These are phyloP conservation scores for Pichia sp. DNA, from an alignment of 1,139 yeast species.

Conservation along the genomic window DNA sequence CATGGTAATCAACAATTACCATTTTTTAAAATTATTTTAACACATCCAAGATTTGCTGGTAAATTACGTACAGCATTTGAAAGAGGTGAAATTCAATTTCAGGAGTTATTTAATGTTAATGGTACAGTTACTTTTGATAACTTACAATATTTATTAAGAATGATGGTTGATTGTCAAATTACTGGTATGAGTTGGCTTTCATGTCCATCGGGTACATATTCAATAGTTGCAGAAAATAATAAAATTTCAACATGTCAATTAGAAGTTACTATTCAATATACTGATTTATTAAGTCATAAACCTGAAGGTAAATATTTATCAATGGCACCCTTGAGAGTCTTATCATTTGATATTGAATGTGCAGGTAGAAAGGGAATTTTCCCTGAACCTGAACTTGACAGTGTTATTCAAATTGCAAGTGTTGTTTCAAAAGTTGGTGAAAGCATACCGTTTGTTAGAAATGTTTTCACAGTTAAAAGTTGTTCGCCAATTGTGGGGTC, in stretches of 20 bases:
- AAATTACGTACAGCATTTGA: constrained; percentile 76
- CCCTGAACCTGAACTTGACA: constrained; percentile 90
- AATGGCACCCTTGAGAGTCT: constrained; percentile 87
- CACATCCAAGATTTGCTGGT: constrained; percentile 59
- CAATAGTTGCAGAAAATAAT: constrained; percentile 33
- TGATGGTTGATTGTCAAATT: constrained; percentile 87
- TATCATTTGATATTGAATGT: constrained; percentile 97
- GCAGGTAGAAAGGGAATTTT: constrained; percentile 96
- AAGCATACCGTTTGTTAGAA: constrained; percentile 76
- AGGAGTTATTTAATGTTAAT: constrained; percentile 51
- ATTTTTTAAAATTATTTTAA: constrained; percentile 66
- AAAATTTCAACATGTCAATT: constrained; percentile 75
- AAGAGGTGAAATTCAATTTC: constrained; percentile 68
- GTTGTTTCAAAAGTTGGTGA: constrained; percentile 85
- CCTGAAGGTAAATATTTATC: constrained; percentile 93
- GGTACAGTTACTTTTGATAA: constrained; percentile 79
- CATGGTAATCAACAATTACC: constrained; percentile 73
- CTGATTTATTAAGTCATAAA: constrained; percentile 67
- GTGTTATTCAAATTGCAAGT: constrained; percentile 95
- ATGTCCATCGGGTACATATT: constrained; percentile 68
- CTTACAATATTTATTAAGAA: constrained; percentile 72
- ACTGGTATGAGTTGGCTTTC: constrained; percentile 99
- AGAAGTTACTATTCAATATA: constrained; percentile 66
- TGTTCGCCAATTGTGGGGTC: constrained; percentile 95
- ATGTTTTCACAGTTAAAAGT: constrained; percentile 87